Base-by-base conservation (phyloP, 805 yeast species). In the Starmerella scarabaei region DNA sequence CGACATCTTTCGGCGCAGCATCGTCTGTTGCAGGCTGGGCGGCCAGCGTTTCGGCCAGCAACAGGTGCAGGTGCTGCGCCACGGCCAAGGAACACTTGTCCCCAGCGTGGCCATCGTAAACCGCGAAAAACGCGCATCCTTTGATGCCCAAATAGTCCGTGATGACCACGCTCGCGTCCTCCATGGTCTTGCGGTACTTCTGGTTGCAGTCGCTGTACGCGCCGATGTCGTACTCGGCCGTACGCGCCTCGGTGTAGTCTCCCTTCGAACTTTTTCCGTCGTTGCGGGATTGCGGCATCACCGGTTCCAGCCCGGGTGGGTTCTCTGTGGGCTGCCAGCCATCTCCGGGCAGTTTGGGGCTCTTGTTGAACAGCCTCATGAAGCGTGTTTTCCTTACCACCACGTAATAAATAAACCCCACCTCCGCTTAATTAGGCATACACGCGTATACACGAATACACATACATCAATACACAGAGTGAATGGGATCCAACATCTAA, bases 61-160 rank as follows among this genome's bases (percentile, higher is more conserved):
- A 68, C 39, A 68, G 70, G 56, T 88, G 96, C 42, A 88, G 59
- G 52, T 80, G 75, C 47, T 82, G 76, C 0, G 95, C 93, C 63
- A 96, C 85, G 93, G 94, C 86, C 53, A 88, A 73, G 1, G 98
- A 93, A 7, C 93, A 79, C 50, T 76, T 83, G 40, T 75, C 75
- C 18, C 98, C 98, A 2, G 97, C 97, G 62, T 88, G 98, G 9
- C 98, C 98, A 60, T 88, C 98, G 61, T 85, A 88, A 1, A 88
- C 71, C 15, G 93, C 97, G 69, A 88, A 85, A 57, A 82, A 88
- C 2, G 95, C 97, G 80, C 94, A 80, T 57, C 85, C 95, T 1
- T 52, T 49, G 9, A 39, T 38, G 51, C 83, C 93, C n/a, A 86
- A 91, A 64, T 81, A 86, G 63, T 86, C 85, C 49, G 91, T 85